phyloP scores from a whole-genome alignment of 805 yeast species.

The Hagleromyces aurorensis region DNA sequence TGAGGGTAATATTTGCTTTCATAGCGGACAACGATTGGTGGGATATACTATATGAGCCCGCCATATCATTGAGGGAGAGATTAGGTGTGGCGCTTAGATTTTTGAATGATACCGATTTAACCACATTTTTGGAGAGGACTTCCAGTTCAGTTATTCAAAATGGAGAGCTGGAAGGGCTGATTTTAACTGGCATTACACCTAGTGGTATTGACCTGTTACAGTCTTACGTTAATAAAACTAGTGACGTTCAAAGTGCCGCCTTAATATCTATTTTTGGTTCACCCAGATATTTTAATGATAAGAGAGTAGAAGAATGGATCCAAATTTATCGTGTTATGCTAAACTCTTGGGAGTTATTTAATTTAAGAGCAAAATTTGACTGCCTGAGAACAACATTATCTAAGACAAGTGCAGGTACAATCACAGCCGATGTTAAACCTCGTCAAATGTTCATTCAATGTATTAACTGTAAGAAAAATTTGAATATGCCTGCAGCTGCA shows the following conservation, averaged over 20 bases:
- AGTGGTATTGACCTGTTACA: conserved; percentile 74
- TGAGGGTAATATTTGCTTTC: conserved; percentile 87
- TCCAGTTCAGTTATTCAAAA: conserved; percentile 60
- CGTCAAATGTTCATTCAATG: conserved; percentile 80
- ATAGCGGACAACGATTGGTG: conserved; percentile 95
- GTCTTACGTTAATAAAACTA: conserved; percentile 77
- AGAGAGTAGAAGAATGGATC: conserved; percentile 71
- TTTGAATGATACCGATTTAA: conserved; percentile 69
- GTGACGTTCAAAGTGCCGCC: conserved; percentile 90
- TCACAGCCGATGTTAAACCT: conserved; percentile 45
- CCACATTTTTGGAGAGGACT: conserved; percentile 59
- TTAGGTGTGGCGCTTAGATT: conserved; percentile 86
- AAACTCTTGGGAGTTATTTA: conserved; percentile 74
- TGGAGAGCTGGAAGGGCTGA: conserved; percentile 88
- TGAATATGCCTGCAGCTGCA: conserved; percentile 30
- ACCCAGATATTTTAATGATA: conserved; percentile 74
- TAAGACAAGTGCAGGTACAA: conserved; percentile 39
- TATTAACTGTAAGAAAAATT: conserved; percentile 68
- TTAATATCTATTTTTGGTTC: conserved; percentile 71
- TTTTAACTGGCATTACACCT: conserved; percentile 88
- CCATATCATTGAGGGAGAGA: conserved; percentile 80
- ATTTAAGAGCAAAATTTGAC: conserved; percentile 78
- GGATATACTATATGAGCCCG: conserved; percentile 86
- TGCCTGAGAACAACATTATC: conserved; percentile 66
- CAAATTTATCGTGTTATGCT: conserved; percentile 57